Percentiles rank a stretch among this genome's conserved stretches.
Evolutionary conservation across 495 filamentous ascomycete genomes (phyloP).

Genomic region (Talaromyces trachyspermus): DNA sequence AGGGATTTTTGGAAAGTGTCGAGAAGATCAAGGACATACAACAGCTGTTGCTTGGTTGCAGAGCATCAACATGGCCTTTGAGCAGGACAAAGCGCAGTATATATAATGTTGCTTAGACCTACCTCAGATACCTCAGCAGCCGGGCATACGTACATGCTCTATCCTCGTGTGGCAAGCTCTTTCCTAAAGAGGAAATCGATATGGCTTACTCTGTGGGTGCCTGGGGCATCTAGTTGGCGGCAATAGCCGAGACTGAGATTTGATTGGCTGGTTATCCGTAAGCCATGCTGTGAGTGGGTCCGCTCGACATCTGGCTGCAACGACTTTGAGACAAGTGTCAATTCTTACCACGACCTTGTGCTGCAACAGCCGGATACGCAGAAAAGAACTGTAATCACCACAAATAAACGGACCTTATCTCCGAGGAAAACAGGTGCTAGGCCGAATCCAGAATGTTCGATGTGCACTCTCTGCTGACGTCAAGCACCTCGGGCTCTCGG

Average conservation of each 20-base stretch:
- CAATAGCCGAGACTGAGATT: neutral
- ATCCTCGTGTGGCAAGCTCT: neutral
- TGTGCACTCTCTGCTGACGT: neutral
- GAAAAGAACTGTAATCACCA: too few species aligned
- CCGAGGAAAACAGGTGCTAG: neutral
- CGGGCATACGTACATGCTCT: neutral
- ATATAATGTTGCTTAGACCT: too few species aligned
- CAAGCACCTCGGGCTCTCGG: slow-evolving; percentile 1
- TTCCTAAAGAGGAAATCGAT: too few species aligned
- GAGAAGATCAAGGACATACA: neutral
- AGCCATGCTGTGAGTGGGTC: neutral
- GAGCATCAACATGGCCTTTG: too few species aligned
- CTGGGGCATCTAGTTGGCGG: neutral
- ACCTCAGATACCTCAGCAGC: too few species aligned
- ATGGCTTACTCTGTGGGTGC: too few species aligned
- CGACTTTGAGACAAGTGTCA: neutral
- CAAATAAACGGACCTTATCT: neutral
- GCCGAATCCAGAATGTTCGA: neutral
- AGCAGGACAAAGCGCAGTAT: too few species aligned
- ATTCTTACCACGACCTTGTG: slow-evolving; percentile 3
- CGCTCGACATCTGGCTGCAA: neutral
- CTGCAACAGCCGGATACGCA: too few species aligned
- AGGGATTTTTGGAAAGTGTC: neutral
- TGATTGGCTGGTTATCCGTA: neutral
- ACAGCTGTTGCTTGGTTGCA: too few species aligned